Base-by-base conservation (phyloP, 129 eudicot genomes). In the Glebionis coronaria region DNA sequence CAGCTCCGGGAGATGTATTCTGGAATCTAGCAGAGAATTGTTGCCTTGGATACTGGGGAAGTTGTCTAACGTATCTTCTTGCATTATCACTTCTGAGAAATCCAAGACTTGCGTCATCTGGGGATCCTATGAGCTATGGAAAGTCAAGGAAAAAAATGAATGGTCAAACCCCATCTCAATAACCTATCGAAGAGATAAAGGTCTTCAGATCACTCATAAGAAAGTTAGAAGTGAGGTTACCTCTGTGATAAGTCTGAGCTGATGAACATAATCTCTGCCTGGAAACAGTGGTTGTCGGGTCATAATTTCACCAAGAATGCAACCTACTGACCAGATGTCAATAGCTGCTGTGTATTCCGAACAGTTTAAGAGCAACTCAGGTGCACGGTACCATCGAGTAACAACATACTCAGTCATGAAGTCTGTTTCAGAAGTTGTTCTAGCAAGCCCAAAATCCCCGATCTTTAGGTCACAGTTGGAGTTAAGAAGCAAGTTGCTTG, bases 11-110 rank as follows among this genome's bases (percentile, higher is more conserved):
- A 70, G 96, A 82, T 71, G 67, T 78, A 67, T 73, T 85, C 0
- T 87, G 92, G 63, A 88, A 88, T 71, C 89, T 80, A 12, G 82
- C 82, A 7, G 89, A 66, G 67, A 88, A 82, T 44, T 80, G 74
- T 65, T 88, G 89, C 65, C 64, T 82, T 44, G 96, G 96, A 56
- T 65, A 80, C 29, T 60, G 79, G 3, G 96, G 96, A 71, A 85
- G 89, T 67, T 85, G 92, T 63, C 75, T 83, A n/a, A 88, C 85
- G 56, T 82, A 88, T 79, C 75, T 85, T 64, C 89, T 71, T 15
- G 96, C 96, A 57, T 88, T 79, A 65, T 88, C 86, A 53, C 96
- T 88, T 68, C 82, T 74, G 9, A 88, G 76, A 79, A 88, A 88
- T 42, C 76, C 76, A 65, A 88, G 91, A 77, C 87, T 82, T 3